Base-by-base conservation (phyloP, 2,329 filamentous ascomycete genomes). In the Arthrinium phaeospermum region DNA sequence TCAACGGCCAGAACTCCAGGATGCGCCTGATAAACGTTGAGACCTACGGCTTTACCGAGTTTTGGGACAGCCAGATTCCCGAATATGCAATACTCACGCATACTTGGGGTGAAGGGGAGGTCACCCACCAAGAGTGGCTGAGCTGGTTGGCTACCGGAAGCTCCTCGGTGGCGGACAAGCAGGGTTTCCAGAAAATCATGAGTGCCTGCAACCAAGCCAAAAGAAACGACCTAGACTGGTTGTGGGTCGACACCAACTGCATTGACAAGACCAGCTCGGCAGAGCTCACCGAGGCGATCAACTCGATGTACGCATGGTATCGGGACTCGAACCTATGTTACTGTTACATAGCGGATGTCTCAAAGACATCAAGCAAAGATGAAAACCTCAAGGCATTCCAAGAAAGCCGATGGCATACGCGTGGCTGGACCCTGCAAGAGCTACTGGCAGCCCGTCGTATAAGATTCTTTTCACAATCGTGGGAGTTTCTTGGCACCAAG, bases 391-490 rank as follows among this genome's bases (percentile, higher is more conserved):
- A 34, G 24, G 24, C 12, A 3, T 68, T 47, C n/a, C 19, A 7
- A 19, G 1, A 19, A 72, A 30, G 69, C 71, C 76, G 77, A 13
- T 79, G 77, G 77, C 76, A 74, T 14, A 70, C 74, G 34, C 78
- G 51, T 30, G 51, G 51, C 0, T 57, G 51, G 51, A 57, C 51
- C 1, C 16, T 57, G 27, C 51, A 71, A 68, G 72, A 72, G 73
- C 73, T 78, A 2, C 72, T 78, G 14, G 76, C 67, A 3, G 71
- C 75, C 0, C 44, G 10, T 2, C 37, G 61, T 0, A 13, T 79
- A 5, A 64, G 73, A 45, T 80, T 78, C 68, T 79, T 68, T 47
- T 71, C 67, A 44, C 22, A 49, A 34, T 44, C 37, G 14, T 68
- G 67, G 67, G 67, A 68, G 13, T 4, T 1, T 14, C 4, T 68